Evolutionary conservation across 768 basidiomycete species (phyloP).

Genomic region (Hirschioporus abietinus): DNA sequence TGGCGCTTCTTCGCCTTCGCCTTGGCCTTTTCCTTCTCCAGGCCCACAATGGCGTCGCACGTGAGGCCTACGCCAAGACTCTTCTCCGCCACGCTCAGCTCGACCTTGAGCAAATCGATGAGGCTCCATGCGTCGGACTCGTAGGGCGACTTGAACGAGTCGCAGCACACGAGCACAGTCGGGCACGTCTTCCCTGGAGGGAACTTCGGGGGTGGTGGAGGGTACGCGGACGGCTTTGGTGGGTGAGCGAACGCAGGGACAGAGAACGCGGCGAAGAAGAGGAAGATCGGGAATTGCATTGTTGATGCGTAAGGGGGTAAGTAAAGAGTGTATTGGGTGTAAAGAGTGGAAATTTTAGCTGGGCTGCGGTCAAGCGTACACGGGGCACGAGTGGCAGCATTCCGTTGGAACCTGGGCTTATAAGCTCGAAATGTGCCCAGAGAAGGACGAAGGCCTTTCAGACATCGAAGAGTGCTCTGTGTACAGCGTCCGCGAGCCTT

Average conservation of each 20-base stretch:
- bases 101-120: neutral
- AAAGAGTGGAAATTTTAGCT: neutral
- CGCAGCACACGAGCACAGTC: neutral
- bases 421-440: neutral
- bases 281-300: neutral
- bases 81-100: neutral
- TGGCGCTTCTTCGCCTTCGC: neutral
- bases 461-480: neutral
- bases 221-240: neutral
- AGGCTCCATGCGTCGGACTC: neutral
- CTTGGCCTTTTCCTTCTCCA: neutral
- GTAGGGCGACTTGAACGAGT: neutral
- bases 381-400: neutral
- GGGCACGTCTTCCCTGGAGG: neutral
- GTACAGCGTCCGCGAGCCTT: neutral
- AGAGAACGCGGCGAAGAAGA: neutral
- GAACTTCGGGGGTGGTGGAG: neutral
- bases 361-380: neutral
- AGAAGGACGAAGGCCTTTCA: neutral
- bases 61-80: neutral
- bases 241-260: neutral
- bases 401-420: neutral
- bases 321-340: neutral
- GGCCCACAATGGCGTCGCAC: neutral
- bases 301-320: neutral